Evolutionary conservation across 768 basidiomycete species (phyloP).

Genomic region (Paxillus involutus): DNA sequence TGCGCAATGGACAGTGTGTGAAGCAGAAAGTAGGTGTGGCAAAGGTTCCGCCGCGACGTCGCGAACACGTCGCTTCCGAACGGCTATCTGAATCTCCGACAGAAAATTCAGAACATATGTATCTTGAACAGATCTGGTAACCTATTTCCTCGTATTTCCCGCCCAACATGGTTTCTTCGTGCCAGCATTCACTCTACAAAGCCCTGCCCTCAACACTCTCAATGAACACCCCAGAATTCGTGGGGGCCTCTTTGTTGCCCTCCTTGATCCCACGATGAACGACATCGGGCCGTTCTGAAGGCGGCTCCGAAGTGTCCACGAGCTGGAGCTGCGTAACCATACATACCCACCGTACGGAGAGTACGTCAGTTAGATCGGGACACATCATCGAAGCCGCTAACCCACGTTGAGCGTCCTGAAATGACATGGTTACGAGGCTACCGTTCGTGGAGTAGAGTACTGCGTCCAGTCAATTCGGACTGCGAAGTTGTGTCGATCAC

Average conservation of each 20-base stretch:
- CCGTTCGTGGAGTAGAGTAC: conserved; percentile 51
- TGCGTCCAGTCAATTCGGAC: conserved; percentile 55
- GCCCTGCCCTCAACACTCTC: conserved; percentile 30
- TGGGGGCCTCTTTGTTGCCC: conserved; percentile 50
- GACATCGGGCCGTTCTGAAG: conserved; percentile 52
- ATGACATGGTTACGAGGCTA: conserved; percentile 40
- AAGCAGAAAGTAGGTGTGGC: too few species aligned
- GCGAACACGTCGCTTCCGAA: too few species aligned
- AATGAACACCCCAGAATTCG: conserved; percentile 61
- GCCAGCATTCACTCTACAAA: too few species aligned
- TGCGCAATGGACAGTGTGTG: too few species aligned
- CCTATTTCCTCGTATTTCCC: too few species aligned
- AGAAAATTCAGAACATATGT: too few species aligned
- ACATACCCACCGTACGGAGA: background rate
- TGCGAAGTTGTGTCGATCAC: conserved; percentile 61
- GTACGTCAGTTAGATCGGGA: background rate
- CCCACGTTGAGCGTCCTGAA: conserved; percentile 59
- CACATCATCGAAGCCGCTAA: background rate
- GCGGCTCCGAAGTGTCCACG: conserved; percentile 44
- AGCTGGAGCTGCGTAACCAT: conserved; percentile 45
- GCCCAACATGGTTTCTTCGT: too few species aligned
- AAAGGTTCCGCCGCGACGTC: too few species aligned
- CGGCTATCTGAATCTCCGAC: too few species aligned
- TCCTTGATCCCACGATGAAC: conserved; percentile 61
- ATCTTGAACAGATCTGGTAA: too few species aligned